A percentile compares a stretch with the other conserved stretches of the same genome.
These are phyloP conservation scores for Aspergillus mulundensis DNA, from an alignment of 495 filamentous ascomycete species.

Conservation along the genomic window DNA sequence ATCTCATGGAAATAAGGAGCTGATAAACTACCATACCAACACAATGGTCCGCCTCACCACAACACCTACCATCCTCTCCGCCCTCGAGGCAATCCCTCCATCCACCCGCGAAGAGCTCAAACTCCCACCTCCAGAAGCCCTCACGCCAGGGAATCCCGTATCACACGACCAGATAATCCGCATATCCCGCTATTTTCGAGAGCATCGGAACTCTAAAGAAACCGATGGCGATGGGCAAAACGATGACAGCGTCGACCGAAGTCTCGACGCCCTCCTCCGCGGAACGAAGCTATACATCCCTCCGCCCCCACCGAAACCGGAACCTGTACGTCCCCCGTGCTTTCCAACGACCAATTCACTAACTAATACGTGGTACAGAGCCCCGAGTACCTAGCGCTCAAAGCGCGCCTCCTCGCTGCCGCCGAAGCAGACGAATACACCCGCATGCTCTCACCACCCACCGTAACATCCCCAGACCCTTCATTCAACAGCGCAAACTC, in stretches of 20 bases:
- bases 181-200: slow-evolving; percentile 54
- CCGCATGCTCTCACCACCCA: slow-evolving; percentile 46
- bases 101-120: slow-evolving; percentile 29
- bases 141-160: slow-evolving; percentile 63
- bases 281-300: slow-evolving; percentile 72
- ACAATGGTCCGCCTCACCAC: slow-evolving; percentile 76
- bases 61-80: slow-evolving; percentile 65
- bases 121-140: slow-evolving; percentile 24
- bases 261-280: slow-evolving; percentile 62
- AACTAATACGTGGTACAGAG: no score
- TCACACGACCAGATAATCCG: slow-evolving; percentile 74
- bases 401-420: slow-evolving; percentile 76
- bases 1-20: not conserved
- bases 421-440: slow-evolving; percentile 77
- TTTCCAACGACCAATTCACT: no score
- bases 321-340: slow-evolving; percentile 62
- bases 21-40: not conserved
- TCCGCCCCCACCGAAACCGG: slow-evolving; percentile 70
- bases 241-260: slow-evolving; percentile 17
- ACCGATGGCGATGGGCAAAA: not conserved
- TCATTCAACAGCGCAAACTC: slow-evolving; percentile 47
- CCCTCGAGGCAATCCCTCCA: slow-evolving; percentile 45
- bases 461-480: slow-evolving; percentile 37
- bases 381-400: slow-evolving; percentile 82
- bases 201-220: not conserved